These are phyloP conservation scores for Alternaria sp. DNA, from an alignment of 2,329 filamentous ascomycete species.

Conservation along the genomic window DNA sequence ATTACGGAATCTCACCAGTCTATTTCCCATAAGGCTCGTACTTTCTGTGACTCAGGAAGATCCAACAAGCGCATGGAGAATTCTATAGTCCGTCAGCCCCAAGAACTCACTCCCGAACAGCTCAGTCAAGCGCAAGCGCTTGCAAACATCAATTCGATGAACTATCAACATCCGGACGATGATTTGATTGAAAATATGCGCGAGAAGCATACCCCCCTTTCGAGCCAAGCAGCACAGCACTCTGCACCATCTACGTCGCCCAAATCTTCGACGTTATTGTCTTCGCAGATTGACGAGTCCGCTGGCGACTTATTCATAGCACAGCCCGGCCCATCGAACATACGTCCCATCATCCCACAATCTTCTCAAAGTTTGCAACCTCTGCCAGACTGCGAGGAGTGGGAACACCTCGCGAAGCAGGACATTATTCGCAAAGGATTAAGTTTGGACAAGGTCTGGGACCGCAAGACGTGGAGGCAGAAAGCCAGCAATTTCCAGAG, in stretches of 20 bases:
- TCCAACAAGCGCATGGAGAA: background rate
- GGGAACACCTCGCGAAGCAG: slow-evolving; percentile 2
- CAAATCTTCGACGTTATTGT: background rate
- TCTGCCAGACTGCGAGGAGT: background rate
- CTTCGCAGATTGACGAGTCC: background rate
- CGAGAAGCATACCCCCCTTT: background rate
- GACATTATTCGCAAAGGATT: slow-evolving; percentile 2
- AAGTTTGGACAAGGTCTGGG: slow-evolving; percentile 13
- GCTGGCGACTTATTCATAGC: background rate
- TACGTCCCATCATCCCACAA: background rate
- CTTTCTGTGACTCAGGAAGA: background rate
- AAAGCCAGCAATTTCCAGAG: slow-evolving; percentile 16
- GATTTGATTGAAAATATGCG: background rate
- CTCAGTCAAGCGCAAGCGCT: background rate
- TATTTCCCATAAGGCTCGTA: background rate
- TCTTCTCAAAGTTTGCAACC: background rate
- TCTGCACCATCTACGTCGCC: background rate
- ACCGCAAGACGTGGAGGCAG: slow-evolving; percentile 17
- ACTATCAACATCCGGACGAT: slow-evolving; percentile 10
- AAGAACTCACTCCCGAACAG: background rate
- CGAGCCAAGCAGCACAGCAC: background rate
- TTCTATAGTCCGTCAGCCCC: background rate
- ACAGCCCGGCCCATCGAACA: background rate
- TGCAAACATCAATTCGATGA: slow-evolving; percentile 1
- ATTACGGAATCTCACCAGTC: background rate